phyloP scores from a whole-genome alignment of 306 rosid genomes.

The Rosa persica region DNA sequence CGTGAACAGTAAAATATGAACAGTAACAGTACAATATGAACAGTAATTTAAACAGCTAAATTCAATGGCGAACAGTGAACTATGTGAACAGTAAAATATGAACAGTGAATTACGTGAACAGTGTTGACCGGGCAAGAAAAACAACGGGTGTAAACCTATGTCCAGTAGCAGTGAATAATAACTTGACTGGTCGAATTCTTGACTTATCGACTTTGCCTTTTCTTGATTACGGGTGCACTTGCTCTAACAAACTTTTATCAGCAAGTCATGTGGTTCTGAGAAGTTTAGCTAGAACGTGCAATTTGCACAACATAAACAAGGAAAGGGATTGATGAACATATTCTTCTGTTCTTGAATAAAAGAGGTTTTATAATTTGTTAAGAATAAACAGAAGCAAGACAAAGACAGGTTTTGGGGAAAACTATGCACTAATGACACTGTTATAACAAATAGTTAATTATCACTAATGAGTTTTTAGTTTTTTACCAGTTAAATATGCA shows the following conservation, averaged over 20 bases:
- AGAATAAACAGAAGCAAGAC: not conserved
- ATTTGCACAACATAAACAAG: not conserved
- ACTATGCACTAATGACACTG: not conserved
- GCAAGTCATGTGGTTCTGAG: not conserved
- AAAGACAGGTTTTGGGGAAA: not conserved
- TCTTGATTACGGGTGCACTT: no score
- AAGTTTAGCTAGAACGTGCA: constrained; percentile 1
- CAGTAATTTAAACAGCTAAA: no score
- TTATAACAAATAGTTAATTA: not conserved
- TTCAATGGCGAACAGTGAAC: no score
- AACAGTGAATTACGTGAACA: no score
- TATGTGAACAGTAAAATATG: no score
- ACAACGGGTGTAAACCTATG: no score
- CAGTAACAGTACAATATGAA: no score
- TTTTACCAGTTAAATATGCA: not conserved
- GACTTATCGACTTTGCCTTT: no score
- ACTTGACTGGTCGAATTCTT: no score
- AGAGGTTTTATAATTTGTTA: not conserved
- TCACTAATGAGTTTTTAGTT: not conserved
- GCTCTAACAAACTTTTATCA: not conserved
- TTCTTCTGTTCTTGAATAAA: not conserved
- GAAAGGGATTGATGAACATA: not conserved
- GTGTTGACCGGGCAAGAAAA: no score
- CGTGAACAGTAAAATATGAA: no score
- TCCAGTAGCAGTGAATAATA: no score